phyloP scores from a whole-genome alignment of 148 eudicot genomes.

The Rhododendron ferrugineum region DNA sequence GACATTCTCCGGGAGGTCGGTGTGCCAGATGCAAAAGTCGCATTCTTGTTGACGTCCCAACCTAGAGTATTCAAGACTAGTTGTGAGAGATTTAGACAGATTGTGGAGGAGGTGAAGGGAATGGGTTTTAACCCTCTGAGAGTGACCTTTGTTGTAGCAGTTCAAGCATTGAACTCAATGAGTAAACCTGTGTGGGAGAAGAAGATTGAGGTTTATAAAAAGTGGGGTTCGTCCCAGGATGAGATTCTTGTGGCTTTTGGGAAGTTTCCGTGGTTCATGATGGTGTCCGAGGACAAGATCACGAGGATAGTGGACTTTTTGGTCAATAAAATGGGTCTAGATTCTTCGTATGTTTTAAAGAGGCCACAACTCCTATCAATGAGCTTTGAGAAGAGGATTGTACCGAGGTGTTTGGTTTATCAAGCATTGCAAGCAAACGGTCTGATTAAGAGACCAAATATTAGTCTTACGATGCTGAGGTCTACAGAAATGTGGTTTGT shows the following conservation, averaged over 20 bases:
- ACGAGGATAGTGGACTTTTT: slow-evolving; percentile 14
- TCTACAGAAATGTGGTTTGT: neutral
- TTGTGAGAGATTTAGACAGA: neutral
- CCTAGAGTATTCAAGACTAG: neutral
- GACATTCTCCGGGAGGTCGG: slow-evolving; percentile 1
- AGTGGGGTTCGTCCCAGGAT: slow-evolving; percentile 29
- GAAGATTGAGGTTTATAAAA: slow-evolving; percentile 17
- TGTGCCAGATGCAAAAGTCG: neutral
- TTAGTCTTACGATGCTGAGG: neutral
- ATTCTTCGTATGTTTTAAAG: neutral
- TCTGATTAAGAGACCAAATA: neutral
- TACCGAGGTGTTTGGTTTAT: slow-evolving; percentile 23
- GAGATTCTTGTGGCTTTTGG: slow-evolving; percentile 13
- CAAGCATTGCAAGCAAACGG: slow-evolving; percentile 18
- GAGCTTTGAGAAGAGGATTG: slow-evolving; percentile 23
- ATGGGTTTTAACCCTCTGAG: neutral
- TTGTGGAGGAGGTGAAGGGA: neutral
- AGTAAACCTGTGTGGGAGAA: slow-evolving; percentile 4
- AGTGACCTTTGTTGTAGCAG: neutral
- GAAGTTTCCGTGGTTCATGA: neutral
- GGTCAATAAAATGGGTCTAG: slow-evolving; percentile 20
- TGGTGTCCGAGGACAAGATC: slow-evolving; percentile 17
- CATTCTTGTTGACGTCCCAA: neutral
- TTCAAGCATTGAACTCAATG: neutral
- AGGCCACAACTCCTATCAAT: slow-evolving; percentile 1